These are phyloP conservation scores for Globomyces sp. DNA, from an alignment of 371 early-diverging fungal species.

Conservation along the genomic window DNA sequence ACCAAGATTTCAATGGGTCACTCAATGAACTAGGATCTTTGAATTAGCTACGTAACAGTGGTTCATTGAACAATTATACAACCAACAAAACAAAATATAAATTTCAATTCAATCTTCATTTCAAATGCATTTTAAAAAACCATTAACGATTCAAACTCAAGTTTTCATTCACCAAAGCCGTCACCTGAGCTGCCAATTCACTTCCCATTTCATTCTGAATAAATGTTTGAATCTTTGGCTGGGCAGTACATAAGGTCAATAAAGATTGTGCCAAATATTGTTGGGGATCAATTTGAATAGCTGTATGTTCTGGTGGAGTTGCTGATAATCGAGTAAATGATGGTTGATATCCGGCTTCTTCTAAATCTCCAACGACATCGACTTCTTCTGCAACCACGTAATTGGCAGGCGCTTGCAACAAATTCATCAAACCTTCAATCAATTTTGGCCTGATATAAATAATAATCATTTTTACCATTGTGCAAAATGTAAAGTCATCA, in stretches of 20 bases:
- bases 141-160: no score
- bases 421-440: slow-evolving; percentile 45
- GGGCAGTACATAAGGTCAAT: background rate
- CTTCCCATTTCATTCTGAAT: background rate
- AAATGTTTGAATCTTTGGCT: background rate
- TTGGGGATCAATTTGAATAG: slow-evolving; percentile 1
- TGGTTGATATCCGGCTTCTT: slow-evolving; percentile 75
- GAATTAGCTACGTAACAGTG: no score
- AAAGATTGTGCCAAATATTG: slow-evolving; percentile 13
- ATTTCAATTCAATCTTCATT: no score
- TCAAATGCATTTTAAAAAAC: no score
- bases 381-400: slow-evolving; percentile 64
- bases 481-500: slow-evolving; percentile 11
- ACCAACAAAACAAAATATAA: no score
- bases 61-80: no score
- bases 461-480: background rate
- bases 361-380: slow-evolving; percentile 68
- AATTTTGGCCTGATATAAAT: slow-evolving; percentile 41
- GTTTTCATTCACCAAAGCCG: no score
- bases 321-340: slow-evolving; percentile 49
- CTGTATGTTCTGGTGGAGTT: slow-evolving; percentile 17
- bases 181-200: no score
- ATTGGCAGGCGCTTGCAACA: slow-evolving; percentile 61
- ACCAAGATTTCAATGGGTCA: no score
- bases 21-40: no score